These are phyloP conservation scores for Peltaster fructicola DNA, from an alignment of 2,329 filamentous ascomycete genomes.

Conservation along the genomic window DNA sequence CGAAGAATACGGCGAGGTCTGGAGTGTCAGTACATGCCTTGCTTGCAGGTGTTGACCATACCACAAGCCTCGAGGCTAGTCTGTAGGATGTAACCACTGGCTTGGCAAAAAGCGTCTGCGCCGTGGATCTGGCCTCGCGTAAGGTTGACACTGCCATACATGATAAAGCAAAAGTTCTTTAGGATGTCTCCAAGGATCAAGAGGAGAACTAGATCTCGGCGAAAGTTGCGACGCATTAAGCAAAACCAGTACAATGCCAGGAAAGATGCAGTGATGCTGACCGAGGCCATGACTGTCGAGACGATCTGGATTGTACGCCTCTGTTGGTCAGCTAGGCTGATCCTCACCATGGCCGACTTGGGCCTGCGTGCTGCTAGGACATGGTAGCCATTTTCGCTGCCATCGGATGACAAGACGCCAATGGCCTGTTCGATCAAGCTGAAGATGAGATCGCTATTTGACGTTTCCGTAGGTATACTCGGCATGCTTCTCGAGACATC, in stretches of 20 bases:
- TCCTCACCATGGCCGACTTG: too few species aligned
- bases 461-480: too few species aligned
- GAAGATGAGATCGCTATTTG: too few species aligned
- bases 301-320: constrained; percentile 19
- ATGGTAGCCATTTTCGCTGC: too few species aligned
- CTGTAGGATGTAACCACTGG: constrained; percentile 14
- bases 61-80: constrained; percentile 13
- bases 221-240: constrained; percentile 55
- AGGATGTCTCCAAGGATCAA: constrained; percentile 56
- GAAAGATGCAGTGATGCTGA: constrained; percentile 40
- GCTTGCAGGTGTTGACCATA: constrained; percentile 3
- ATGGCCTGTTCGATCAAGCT: too few species aligned
- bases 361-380: too few species aligned
- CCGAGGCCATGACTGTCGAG: constrained; percentile 19
- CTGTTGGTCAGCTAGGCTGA: constrained; percentile 5
- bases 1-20: constrained; percentile 54
- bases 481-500: too few species aligned
- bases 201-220: constrained; percentile 58
- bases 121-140: constrained; percentile 22
- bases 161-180: constrained; percentile 50
- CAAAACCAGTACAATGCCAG: constrained; percentile 54
- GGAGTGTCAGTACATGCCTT: neutral
- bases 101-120: constrained; percentile 11
- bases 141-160: constrained; percentile 45
- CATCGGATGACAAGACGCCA: too few species aligned